Base-by-base conservation (phyloP, 495 filamentous ascomycete genomes). In the Aspergillus incahuasiensis region DNA sequence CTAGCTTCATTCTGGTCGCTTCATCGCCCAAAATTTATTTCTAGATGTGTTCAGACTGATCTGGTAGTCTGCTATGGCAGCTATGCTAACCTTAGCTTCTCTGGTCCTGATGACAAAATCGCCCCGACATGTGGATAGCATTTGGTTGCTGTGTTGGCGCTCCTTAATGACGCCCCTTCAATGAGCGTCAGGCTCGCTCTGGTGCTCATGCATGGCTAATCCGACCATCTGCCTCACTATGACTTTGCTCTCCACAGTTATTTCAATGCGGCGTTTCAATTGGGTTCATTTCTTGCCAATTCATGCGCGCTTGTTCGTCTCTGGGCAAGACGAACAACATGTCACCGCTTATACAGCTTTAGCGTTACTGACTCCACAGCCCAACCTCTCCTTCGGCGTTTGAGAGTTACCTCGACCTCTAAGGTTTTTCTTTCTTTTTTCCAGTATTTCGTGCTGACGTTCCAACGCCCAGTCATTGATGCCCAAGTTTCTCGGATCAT, bases 311-410 rank as follows among this genome's bases (percentile, higher is more conserved):
- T 50, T 20, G 53, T 41, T 55, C 63, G 58, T 58, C 61, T 69
- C 58, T 66, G 67, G 67, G 61, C 64, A 51, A 63, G 48, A 39
- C 61, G 59, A 58, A 66, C 54, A 68, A 72, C 72, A 75, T 63
- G 69, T 72, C 70, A 70, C 62, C 60, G 52, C 54, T 56, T 56
- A 49, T 60, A 62, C 57, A 58, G 56, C 51, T 41, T 56, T 63
- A 66, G 63, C 54, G 58, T 54, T 58, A 49, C 59, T 49, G 30
- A 47, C 64, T 63, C 65, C 52, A 58, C 55, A 57, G 52, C 59
- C 54, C 54, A 38, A 35, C 57, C 57, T 55, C 52, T 52, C 40
- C 38, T 41, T 51, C 47, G 57, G 51, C 51, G 38, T 53, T 45
- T 44, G 53, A 39, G 52, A 50, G 20, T 30, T 25, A 40, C 51